A percentile compares a stretch with the other conserved stretches of the same genome.
phyloP scores from a whole-genome alignment of 2,329 filamentous ascomycete species.

The Aspergillus uvarum region DNA sequence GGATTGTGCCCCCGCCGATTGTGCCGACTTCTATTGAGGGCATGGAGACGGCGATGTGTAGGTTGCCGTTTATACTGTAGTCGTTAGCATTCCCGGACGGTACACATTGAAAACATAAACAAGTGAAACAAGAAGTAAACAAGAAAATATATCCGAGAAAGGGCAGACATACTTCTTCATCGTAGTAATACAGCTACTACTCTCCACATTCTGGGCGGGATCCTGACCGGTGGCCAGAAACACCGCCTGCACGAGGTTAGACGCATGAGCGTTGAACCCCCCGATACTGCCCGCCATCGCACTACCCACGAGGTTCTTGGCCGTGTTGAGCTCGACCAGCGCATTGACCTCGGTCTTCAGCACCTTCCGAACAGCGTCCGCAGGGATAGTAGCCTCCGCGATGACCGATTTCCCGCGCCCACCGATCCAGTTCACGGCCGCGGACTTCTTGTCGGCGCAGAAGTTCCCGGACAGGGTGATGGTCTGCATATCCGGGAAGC shows the following conservation, averaged over 20 bases:
- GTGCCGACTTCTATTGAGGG: slow-evolving; percentile 97
- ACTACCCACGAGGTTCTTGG: slow-evolving; percentile 94
- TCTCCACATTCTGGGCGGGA: slow-evolving; percentile 96
- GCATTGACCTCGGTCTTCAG: slow-evolving; percentile 91
- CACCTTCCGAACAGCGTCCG: slow-evolving; percentile 77
- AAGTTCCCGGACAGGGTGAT: slow-evolving; percentile 95
- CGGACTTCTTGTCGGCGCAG: slow-evolving; percentile 97
- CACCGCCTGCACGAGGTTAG: slow-evolving; percentile 98
- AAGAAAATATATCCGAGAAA: neutral
- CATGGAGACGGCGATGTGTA: slow-evolving; percentile 99
- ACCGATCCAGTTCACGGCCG: slow-evolving; percentile 99
- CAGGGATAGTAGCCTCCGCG: slow-evolving; percentile 93
- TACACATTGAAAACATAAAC: no score
- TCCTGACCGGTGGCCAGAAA: slow-evolving; percentile 97
- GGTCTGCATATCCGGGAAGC: slow-evolving; percentile 94
- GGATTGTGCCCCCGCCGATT: slow-evolving; percentile 91
- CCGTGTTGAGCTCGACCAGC: slow-evolving; percentile 86
- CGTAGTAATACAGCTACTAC: slow-evolving; percentile 93
- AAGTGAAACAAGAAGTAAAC: neutral
- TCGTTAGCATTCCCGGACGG: slow-evolving; percentile 12
- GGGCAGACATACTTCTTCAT: slow-evolving; percentile 91
- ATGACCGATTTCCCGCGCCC: slow-evolving; percentile 95
- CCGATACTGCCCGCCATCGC: slow-evolving; percentile 96
- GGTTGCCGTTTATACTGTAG: slow-evolving; percentile 74
- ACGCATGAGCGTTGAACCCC: slow-evolving; percentile 96